Evolutionary conservation across 164 flowering plant species (phyloP), one percentile per base, ranked within the genome.

Genomic region (Tetracentron sinense): DNA sequence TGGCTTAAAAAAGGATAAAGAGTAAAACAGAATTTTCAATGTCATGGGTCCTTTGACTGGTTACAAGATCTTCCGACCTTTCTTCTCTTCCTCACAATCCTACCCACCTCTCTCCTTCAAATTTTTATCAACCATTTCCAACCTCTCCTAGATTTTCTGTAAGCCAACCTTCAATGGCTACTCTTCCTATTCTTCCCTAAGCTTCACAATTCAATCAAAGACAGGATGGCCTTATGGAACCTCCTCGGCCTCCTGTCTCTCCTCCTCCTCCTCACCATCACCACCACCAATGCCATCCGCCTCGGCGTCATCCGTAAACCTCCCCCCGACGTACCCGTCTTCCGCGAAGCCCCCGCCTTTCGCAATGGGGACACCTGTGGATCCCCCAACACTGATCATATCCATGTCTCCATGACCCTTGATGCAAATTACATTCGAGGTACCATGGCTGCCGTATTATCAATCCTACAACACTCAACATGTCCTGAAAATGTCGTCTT

Each of bases 391-490:
- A 19, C 56, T 12, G 56, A 70, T 20, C 19, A 11, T 2, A 76
- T 88, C 60, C 90, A 86, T 66, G 69, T 86, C 0, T 66, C 92
- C 50, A 85, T 88, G 90, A 86, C 92, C 33, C 78, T 86, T 0
- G 96, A 86, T 20, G 72, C 73, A 10, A 86, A 86, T 42, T 86
- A 88, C 66, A 77, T 88, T 17, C 61, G 96, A 1, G 92, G 96
- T 0, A 83, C 92, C 52, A 81, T 83, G 77, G 96, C 92, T 0
- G 92, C 96, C 0, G 74, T 86, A 6, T 69, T 86, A 0, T 86
- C 92, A 0, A 78, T 88, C 44, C 64, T 88, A 0, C 85, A 85
- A 28, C 92, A 88, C 69, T 80, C 92, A 1, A 75, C 88, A 0
- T 88, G 90, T 58, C 90, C 96, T 0, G 86, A 86, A 65, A 79